Percentiles rank a stretch among this genome's conserved stretches.
These are phyloP conservation scores for Narthecium ossifragum DNA, from an alignment of 106 monocot genomes.

Conservation along the genomic window DNA sequence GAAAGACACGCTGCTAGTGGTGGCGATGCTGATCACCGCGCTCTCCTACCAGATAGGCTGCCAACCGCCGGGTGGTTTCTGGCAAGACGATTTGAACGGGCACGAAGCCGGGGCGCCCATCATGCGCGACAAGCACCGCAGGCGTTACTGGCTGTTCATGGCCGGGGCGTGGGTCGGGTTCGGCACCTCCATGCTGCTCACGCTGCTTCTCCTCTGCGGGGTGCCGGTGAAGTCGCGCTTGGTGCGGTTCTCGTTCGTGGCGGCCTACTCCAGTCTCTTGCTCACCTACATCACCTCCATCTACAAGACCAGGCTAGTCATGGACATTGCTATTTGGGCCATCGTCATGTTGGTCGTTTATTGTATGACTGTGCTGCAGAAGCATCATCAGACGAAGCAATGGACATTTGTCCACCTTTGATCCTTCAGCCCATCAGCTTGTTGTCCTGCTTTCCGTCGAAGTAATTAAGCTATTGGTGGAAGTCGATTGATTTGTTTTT, in stretches of 20 bases:
- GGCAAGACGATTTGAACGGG: constrained; percentile 9
- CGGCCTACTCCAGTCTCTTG: constrained; percentile 14
- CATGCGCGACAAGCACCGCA: constrained; percentile 18
- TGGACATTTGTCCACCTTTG: no score
- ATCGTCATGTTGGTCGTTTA: no score
- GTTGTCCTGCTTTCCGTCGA: no score
- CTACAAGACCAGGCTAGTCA: not conserved
- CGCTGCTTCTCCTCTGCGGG: constrained; percentile 2
- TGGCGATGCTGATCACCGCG: constrained; percentile 18
- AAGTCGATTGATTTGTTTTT: no score
- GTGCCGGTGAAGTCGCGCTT: constrained; percentile 1
- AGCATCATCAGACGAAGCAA: no score
- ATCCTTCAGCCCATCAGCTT: no score
- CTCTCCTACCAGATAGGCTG: constrained; percentile 15
- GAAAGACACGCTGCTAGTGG: constrained; percentile 8
- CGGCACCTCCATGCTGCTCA: constrained; percentile 16
- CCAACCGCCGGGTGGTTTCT: constrained; percentile 17
- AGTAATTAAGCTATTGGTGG: no score
- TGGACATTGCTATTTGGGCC: constrained; percentile 7
- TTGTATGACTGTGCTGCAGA: no score
- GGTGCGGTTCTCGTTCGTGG: constrained; percentile 7
- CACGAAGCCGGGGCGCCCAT: constrained; percentile 12
- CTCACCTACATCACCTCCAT: constrained; percentile 15
- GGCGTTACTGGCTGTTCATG: constrained; percentile 17
- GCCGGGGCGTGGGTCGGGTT: constrained; percentile 14